phyloP scores from a whole-genome alignment of 1,139 yeast genomes.

The Debaryomyces sp. region DNA sequence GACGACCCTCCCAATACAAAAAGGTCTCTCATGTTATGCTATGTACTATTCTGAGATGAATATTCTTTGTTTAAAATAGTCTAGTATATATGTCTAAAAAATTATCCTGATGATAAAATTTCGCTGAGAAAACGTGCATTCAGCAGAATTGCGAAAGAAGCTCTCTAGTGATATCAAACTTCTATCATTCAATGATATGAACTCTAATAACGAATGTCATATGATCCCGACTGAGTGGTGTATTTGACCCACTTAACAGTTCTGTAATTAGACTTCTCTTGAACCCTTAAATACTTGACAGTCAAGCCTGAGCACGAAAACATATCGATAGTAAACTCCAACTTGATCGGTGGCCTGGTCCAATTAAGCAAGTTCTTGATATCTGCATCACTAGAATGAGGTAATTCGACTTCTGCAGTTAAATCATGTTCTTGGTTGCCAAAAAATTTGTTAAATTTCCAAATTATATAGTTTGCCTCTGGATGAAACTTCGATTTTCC shows the following conservation, averaged over 20 bases:
- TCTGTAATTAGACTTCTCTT: slow-evolving; percentile 64
- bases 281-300: slow-evolving; percentile 72
- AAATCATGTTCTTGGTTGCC: slow-evolving; percentile 68
- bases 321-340: slow-evolving; percentile 73
- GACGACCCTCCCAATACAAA: slow-evolving; percentile 79
- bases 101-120: neutral
- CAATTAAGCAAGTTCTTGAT: slow-evolving; percentile 37
- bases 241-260: slow-evolving; percentile 91
- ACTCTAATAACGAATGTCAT: slow-evolving; percentile 68
- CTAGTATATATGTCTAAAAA: neutral
- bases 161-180: neutral
- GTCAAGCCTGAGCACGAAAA: slow-evolving; percentile 77
- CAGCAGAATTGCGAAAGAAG: neutral
- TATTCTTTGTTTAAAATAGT: neutral
- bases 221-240: slow-evolving; percentile 72
- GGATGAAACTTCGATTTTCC: slow-evolving; percentile 75
- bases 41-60: neutral
- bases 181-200: neutral
- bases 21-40: slow-evolving; percentile 61
- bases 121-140: slow-evolving; percentile 1
- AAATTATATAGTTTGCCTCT: slow-evolving; percentile 62
- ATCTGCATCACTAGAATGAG: slow-evolving; percentile 18
- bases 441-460: slow-evolving; percentile 71
- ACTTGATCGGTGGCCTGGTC: slow-evolving; percentile 77
- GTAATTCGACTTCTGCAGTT: slow-evolving; percentile 50